phyloP scores from a whole-genome alignment of 1,284 basidiomycete species.

The Tylopilus orsonianus region DNA sequence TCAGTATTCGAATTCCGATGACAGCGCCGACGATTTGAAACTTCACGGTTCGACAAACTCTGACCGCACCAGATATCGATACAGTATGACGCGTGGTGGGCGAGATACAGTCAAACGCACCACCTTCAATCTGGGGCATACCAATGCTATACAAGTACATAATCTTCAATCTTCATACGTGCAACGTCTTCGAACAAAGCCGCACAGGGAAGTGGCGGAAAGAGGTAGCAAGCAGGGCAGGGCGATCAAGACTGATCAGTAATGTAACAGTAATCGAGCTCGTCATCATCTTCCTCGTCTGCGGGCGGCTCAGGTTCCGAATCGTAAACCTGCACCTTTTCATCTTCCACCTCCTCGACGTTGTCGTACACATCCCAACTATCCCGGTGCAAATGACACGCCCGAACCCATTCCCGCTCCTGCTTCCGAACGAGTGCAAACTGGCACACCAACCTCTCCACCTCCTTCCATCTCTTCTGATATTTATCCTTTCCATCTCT shows the following conservation, averaged over 20 bases:
- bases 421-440: constrained; percentile 26
- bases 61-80: no score
- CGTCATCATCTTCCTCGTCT: constrained; percentile 29
- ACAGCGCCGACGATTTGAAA: constrained; percentile 1
- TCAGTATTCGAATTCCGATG: constrained; percentile 9
- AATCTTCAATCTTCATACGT: neutral
- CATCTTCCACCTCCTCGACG: constrained; percentile 7
- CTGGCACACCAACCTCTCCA: constrained; percentile 23
- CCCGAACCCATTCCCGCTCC: constrained; percentile 26
- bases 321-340: constrained; percentile 16
- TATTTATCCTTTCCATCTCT: constrained; percentile 24
- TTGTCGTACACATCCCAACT: neutral
- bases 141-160: constrained; percentile 1
- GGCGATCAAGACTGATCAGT: constrained; percentile 5
- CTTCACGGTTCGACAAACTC: neutral
- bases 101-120: no score
- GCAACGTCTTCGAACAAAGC: neutral
- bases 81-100: no score
- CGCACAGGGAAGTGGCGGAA: no score
- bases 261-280: constrained; percentile 29
- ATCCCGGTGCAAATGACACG: neutral
- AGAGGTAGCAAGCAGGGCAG: neutral
- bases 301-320: constrained; percentile 26
- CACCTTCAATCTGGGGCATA: neutral
- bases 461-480: constrained; percentile 25